Base-by-base conservation (phyloP, 352 stramenopile species). In the Phytopythium aichiense region DNA sequence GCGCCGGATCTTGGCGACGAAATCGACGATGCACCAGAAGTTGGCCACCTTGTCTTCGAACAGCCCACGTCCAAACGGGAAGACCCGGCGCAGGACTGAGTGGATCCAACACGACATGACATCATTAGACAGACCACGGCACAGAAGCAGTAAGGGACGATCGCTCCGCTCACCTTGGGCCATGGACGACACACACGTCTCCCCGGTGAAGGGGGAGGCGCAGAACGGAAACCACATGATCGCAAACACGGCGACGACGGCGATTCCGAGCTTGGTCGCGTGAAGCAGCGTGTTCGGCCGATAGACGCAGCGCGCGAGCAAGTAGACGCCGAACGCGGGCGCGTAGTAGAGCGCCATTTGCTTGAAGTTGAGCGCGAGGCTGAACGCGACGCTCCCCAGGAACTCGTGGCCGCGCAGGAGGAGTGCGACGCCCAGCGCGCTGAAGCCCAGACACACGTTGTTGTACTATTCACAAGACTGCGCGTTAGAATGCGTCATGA, bases 331-430 rank as follows among this genome's bases (percentile, higher is more conserved):
- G 38, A 99, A 83, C 38, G 87, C 91, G 7, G 96, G 95, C 1
- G 95, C 91, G 71, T 98, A 99, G 76, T 99, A 99, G 7, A 99
- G 82, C n/a, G 95, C 88, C 92, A 99, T 99, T 89, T 99, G 97
- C 84, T 99, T 99, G 69, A 99, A 99, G 69, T 98, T 99, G 8
- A 99, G 80, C 38, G 96, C 93, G 30, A 98, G 71, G 50, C 81
- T 92, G 74, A 98, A 99, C 49, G 73, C 81, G 61, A 94, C 63
- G 66, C 87, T 91, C 20, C 82, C 87, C 8, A 94, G 67, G 37
- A 95, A 89, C 59, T 96, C 87, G 61, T 91, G 79, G 45, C 84
- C 77, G 18, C 74, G 64, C 50, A 91, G 61, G 42, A 96, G 83
- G n/a, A 92, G 69, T 30, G 74, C 85, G 18, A 92, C 73, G 3